Evolutionary conservation across 1,284 basidiomycete genomes (phyloP).

Genomic region (Cutaneotrichosporon cutaneum): DNA sequence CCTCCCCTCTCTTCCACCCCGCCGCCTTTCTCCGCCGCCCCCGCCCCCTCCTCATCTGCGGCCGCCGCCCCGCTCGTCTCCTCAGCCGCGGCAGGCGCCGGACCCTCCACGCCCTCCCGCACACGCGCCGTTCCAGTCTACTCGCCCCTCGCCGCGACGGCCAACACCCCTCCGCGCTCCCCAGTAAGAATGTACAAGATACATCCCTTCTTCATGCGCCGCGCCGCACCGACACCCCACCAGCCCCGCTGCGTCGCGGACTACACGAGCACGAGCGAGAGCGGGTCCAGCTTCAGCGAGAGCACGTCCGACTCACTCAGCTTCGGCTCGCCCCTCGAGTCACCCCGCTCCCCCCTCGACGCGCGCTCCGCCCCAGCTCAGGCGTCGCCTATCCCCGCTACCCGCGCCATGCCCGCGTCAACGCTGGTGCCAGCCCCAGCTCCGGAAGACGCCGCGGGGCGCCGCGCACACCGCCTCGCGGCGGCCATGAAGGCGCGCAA

Average conservation of each 20-base stretch:
- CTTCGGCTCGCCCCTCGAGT: background rate
- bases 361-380: background rate
- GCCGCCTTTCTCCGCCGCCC: slow-evolving; percentile 17
- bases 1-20: slow-evolving; percentile 15
- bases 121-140: slow-evolving; percentile 8
- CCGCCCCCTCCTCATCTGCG: background rate
- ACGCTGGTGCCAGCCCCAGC: background rate
- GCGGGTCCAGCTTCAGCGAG: background rate
- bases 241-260: slow-evolving; percentile 12
- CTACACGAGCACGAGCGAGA: slow-evolving; percentile 12
- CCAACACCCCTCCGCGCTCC: slow-evolving; percentile 28
- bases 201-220: slow-evolving; percentile 14
- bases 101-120: background rate
- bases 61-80: background rate
- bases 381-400: background rate
- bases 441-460: background rate
- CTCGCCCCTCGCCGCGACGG: slow-evolving; percentile 24
- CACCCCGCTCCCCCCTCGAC: background rate
- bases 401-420: background rate
- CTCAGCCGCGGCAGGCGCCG: background rate
- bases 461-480: background rate
- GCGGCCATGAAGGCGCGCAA: background rate
- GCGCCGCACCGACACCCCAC: slow-evolving; percentile 5
- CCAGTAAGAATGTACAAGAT: background rate
- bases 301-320: background rate